Percentiles rank a stretch among this genome's conserved stretches.
phyloP scores from a whole-genome alignment of 2,329 filamentous ascomycete genomes.

The Emmonsiellopsis sp. region DNA sequence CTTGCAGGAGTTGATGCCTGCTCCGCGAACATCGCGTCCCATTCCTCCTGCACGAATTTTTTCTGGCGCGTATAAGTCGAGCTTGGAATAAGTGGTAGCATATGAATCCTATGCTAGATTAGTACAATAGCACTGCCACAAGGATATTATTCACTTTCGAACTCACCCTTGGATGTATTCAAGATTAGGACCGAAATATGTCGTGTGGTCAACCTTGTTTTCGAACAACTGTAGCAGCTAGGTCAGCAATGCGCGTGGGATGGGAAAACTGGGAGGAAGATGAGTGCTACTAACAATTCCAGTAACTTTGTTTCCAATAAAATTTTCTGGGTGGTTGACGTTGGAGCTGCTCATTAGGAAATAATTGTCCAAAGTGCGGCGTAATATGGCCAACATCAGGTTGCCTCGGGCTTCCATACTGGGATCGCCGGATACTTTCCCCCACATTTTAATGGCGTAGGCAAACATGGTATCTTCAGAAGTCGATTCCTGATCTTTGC shows the following conservation, averaged over 20 bases:
- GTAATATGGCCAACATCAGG: constrained; percentile 71
- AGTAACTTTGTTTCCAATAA: constrained; percentile 66
- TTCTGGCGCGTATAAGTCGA: constrained; percentile 58
- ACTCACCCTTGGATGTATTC: constrained; percentile 58
- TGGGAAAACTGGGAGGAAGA: not conserved
- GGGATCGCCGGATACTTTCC: constrained; percentile 61
- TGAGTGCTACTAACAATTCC: constrained; percentile 39
- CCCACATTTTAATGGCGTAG: constrained; percentile 94
- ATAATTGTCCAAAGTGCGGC: constrained; percentile 66
- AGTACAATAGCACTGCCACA: not conserved
- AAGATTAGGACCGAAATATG: constrained; percentile 68
- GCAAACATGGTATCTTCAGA: constrained; percentile 84
- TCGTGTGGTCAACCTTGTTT: constrained; percentile 90
- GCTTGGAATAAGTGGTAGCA: constrained; percentile 65
- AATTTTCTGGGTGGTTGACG: constrained; percentile 61
- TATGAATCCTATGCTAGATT: constrained; percentile 59
- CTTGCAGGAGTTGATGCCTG: constrained; percentile 50
- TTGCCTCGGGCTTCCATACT: constrained; percentile 77
- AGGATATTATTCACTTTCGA: not conserved
- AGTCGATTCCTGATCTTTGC: constrained; percentile 62
- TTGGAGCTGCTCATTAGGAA: constrained; percentile 72
- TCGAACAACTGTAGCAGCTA: constrained; percentile 57
- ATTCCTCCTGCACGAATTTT: constrained; percentile 72
- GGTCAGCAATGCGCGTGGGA: not conserved
- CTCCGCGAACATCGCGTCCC: constrained; percentile 66